Evolutionary conservation across 371 early-diverging fungal genomes (phyloP).

Genomic region (Mortierella sp.): DNA sequence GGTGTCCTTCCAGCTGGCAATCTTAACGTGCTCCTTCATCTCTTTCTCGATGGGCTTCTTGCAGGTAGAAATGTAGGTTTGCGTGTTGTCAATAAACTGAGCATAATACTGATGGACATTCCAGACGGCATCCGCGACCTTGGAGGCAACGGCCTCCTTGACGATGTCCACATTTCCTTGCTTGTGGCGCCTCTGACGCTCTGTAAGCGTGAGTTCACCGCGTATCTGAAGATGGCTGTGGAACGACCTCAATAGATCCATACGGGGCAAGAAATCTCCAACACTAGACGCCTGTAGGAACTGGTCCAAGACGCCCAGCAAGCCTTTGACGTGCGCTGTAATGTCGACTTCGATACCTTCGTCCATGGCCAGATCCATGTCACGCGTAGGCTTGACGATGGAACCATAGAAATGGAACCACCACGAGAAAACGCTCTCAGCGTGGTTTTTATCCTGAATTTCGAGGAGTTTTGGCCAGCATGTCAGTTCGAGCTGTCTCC

Average conservation of each 20-base stretch:
- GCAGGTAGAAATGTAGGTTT: conserved; percentile 65
- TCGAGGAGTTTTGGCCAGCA: conserved; percentile 92
- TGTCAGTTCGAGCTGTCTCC: conserved; percentile 93
- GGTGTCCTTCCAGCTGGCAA: conserved; percentile 97
- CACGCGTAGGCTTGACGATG: conserved; percentile 49
- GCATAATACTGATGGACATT: conserved; percentile 82
- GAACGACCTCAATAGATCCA: conserved; percentile 83
- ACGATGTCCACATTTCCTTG: conserved; percentile 9
- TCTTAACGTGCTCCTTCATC: conserved; percentile 92
- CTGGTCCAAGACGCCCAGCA: conserved; percentile 79
- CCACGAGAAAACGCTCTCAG: conserved; percentile 76
- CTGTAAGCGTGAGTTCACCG: conserved; percentile 43
- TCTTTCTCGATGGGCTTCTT: conserved; percentile 90
- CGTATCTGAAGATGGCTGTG: conserved; percentile 71
- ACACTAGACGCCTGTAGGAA: conserved; percentile 84
- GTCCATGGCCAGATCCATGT: conserved; percentile 52
- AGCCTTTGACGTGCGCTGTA: conserved; percentile 55
- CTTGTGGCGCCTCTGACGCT: conserved; percentile 48
- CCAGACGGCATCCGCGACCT: conserved; percentile 61
- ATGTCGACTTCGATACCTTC: conserved; percentile 42
- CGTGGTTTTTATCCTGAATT: conserved; percentile 80
- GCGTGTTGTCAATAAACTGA: conserved; percentile 76
- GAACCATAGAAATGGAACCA: conserved; percentile 89
- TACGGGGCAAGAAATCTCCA: conserved; percentile 87
- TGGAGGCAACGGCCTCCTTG: conserved; percentile 32